These are phyloP conservation scores for Gilbertella persicaria DNA, from an alignment of 371 early-diverging fungal genomes.

Conservation along the genomic window DNA sequence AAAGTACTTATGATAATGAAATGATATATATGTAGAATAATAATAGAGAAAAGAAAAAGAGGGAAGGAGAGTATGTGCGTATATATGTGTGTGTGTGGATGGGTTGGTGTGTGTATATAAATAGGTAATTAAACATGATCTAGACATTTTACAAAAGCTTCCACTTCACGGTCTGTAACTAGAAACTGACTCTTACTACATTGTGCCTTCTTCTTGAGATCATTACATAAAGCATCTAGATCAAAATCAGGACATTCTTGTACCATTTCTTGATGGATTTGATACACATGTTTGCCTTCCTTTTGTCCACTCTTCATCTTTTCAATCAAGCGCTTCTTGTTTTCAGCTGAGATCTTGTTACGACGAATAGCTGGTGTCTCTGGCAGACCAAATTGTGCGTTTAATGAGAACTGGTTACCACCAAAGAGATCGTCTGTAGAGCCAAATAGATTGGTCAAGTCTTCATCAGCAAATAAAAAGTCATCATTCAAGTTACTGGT, in stretches of 20 bases:
- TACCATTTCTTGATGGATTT: slow-evolving; percentile 24
- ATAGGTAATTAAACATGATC: slow-evolving; percentile 1
- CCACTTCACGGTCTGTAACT: slow-evolving; percentile 14
- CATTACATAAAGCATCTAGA: slow-evolving; percentile 30
- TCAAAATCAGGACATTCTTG: slow-evolving; percentile 29
- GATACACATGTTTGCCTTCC: slow-evolving; percentile 23
- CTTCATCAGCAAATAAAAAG: slow-evolving; percentile 26
- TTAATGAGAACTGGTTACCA: slow-evolving; percentile 7
- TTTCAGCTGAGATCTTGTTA: background rate
- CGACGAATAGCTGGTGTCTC: slow-evolving; percentile 10
- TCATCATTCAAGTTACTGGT: slow-evolving; percentile 13
- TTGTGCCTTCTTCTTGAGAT: slow-evolving; percentile 17
- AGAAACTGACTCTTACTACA: slow-evolving; percentile 8
- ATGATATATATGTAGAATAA: background rate
- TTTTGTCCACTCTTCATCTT: slow-evolving; percentile 21
- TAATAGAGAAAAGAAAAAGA: slow-evolving; percentile 1
- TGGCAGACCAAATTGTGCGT: slow-evolving; percentile 23
- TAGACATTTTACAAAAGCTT: slow-evolving; percentile 17
- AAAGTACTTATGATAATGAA: too few species aligned
- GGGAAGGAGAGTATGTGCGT: background rate
- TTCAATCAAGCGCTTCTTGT: slow-evolving; percentile 8
- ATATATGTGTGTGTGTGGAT: too few species aligned
- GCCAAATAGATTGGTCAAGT: slow-evolving; percentile 33
- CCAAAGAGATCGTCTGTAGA: slow-evolving; percentile 32
- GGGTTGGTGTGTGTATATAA: background rate